Percentiles rank a stretch among this genome's conserved stretches.
phyloP scores from a whole-genome alignment of 208 protist species.

The Trypanosoma brucei region DNA sequence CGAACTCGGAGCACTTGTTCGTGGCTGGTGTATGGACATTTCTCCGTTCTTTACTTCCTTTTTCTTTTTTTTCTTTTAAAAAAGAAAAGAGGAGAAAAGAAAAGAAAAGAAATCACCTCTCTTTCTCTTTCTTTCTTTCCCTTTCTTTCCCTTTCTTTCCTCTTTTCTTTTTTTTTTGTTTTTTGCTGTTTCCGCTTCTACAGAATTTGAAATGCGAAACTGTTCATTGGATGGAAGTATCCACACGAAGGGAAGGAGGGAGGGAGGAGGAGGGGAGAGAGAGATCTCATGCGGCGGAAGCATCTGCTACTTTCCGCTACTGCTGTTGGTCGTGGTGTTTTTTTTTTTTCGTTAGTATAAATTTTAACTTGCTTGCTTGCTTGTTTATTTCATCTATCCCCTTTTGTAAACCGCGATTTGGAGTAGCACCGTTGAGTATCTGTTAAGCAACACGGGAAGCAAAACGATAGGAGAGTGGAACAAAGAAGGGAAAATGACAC shows the following conservation, averaged over 20 bases:
- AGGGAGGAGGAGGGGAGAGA: too few relatives aligned
- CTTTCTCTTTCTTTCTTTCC: conserved; percentile 10
- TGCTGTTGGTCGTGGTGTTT: too few relatives aligned
- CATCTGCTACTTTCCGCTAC: too few relatives aligned
- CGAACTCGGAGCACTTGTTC: background rate
- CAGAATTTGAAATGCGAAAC: background rate
- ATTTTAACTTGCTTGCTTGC: background rate
- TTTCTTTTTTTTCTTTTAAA: conserved; percentile 1
- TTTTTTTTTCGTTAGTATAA: background rate
- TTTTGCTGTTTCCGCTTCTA: conserved; percentile 4
- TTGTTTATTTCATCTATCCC: background rate
- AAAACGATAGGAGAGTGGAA: background rate
- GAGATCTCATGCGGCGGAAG: too few relatives aligned
- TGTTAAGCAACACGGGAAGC: background rate
- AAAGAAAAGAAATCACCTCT: background rate
- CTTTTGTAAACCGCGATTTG: background rate
- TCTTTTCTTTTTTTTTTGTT: background rate
- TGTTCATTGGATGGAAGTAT: too few relatives aligned
- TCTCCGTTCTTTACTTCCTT: background rate
- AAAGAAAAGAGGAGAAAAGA: background rate
- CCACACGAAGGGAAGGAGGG: too few relatives aligned
- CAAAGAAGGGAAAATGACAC: background rate
- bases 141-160: conserved; percentile 2
- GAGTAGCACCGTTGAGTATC: conserved; percentile 1
- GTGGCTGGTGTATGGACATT: too few relatives aligned